Evolutionary conservation across 2,329 filamentous ascomycete species (phyloP).

Genomic region (Fusarium sp.): DNA sequence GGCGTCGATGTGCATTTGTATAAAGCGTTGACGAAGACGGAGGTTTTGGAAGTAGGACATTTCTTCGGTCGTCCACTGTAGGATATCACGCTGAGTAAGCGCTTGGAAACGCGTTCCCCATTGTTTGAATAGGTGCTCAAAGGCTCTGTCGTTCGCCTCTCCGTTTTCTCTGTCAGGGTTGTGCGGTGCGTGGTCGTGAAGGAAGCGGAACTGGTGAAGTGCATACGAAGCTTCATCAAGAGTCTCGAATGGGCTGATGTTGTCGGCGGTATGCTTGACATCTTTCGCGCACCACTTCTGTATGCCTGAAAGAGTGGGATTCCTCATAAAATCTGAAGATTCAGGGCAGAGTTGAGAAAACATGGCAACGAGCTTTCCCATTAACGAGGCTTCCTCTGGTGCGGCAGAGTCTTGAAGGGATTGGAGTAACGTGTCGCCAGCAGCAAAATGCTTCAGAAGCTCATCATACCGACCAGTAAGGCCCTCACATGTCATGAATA

Average conservation of each 20-base stretch:
- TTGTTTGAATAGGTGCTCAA: neutral
- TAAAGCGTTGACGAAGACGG: neutral
- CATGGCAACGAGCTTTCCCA: neutral
- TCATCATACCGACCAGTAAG: conserved; percentile 13
- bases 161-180: neutral
- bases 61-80: neutral
- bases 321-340: neutral
- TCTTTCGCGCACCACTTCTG: neutral
- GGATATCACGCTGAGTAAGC: neutral
- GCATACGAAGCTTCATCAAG: conserved; percentile 4
- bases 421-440: conserved; percentile 5
- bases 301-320: neutral
- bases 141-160: rapidly evolving
- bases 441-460: neutral
- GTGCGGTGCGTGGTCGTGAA: conserved; percentile 7
- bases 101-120: neutral
- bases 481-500: conserved; percentile 11
- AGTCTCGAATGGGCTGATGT: neutral
- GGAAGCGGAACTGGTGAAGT: neutral
- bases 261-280: rapidly evolving
- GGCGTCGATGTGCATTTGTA: neutral
- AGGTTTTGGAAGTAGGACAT: neutral
- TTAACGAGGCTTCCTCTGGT: rapidly evolving
- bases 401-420: neutral
- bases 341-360: neutral